phyloP scores from a whole-genome alignment of 495 filamentous ascomycete genomes.

The Lophium mytilinum region DNA sequence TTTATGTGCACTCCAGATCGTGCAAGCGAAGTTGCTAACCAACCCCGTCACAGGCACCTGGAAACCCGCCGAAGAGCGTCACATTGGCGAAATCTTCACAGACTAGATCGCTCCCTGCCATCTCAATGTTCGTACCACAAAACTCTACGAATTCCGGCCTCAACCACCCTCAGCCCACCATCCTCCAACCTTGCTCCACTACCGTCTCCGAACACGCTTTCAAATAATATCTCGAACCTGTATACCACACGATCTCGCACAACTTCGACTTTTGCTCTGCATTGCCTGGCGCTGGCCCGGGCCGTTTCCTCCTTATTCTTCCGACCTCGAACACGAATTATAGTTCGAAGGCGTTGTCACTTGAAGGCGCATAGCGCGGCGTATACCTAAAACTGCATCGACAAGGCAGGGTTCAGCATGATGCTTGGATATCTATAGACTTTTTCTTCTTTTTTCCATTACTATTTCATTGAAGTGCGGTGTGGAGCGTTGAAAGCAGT shows the following conservation, averaged over 20 bases:
- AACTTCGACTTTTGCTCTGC: too few relatives aligned
- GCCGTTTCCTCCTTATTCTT: too few relatives aligned
- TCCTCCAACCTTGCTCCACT: not conserved
- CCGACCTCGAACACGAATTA: too few relatives aligned
- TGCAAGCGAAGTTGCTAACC: conserved; percentile 1
- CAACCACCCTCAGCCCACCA: not conserved
- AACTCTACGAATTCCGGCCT: not conserved
- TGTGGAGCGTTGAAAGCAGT: too few relatives aligned
- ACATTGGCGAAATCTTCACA: conserved; percentile 32
- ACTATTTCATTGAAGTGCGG: too few relatives aligned
- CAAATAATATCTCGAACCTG: not conserved
- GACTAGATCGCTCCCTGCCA: not conserved
- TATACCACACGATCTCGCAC: not conserved
- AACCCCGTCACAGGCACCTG: conserved; percentile 54
- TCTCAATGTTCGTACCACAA: not conserved
- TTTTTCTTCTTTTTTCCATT: too few relatives aligned
- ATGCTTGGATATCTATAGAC: too few relatives aligned
- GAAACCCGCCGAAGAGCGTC: conserved; percentile 64
- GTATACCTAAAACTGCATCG: too few relatives aligned
- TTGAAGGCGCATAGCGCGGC: too few relatives aligned
- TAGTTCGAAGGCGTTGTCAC: too few relatives aligned
- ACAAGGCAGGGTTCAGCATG: too few relatives aligned
- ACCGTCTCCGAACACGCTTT: not conserved
- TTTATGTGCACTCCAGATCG: not conserved
- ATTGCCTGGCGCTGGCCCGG: too few relatives aligned